phyloP scores from a whole-genome alignment of 2,329 filamentous ascomycete species.

The Mariannaea elegans region DNA sequence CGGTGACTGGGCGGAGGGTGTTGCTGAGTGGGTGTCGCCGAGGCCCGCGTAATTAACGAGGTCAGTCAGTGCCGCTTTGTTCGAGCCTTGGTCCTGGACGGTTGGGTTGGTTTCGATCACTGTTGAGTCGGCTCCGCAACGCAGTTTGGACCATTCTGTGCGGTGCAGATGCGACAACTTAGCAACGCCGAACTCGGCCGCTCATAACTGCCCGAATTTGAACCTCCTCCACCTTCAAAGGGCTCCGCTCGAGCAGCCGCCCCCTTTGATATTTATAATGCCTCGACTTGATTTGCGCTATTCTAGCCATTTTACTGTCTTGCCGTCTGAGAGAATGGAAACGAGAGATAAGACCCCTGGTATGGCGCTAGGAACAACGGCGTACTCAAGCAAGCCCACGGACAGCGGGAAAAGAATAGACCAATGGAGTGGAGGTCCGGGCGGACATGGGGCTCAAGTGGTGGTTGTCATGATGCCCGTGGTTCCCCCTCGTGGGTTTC shows the following conservation, averaged over 20 bases:
- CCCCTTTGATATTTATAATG: constrained; percentile 43
- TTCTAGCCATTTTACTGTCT: constrained; percentile 16
- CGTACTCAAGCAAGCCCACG: constrained; percentile 13
- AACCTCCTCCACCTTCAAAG: constrained; percentile 28
- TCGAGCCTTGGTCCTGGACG: constrained; percentile 26
- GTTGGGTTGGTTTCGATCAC: constrained; percentile 14
- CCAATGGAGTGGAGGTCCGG: constrained; percentile 4
- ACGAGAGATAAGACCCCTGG: constrained; percentile 36
- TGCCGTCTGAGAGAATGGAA: constrained; percentile 25
- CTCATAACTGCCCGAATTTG: constrained; percentile 22
- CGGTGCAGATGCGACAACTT: constrained; percentile 22
- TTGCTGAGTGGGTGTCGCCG: constrained; percentile 14
- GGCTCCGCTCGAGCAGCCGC: constrained; percentile 36
- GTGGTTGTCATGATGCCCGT: constrained; percentile 21
- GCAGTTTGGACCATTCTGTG: constrained; percentile 17
- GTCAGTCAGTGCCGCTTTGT: constrained; percentile 24
- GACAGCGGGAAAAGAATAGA: constrained; percentile 19
- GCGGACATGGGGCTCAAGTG: constrained; percentile 6
- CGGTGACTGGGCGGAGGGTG: background rate
- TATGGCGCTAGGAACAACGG: constrained; percentile 34
- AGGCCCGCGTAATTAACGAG: constrained; percentile 18
- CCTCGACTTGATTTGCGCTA: constrained; percentile 37
- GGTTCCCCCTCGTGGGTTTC: background rate
- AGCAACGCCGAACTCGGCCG: constrained; percentile 37
- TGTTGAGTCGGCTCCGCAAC: constrained; percentile 32